Conservation (phyloP, 176 grass and related monocot genomes). For the Miscanthus lutarioriparius region DNA sequence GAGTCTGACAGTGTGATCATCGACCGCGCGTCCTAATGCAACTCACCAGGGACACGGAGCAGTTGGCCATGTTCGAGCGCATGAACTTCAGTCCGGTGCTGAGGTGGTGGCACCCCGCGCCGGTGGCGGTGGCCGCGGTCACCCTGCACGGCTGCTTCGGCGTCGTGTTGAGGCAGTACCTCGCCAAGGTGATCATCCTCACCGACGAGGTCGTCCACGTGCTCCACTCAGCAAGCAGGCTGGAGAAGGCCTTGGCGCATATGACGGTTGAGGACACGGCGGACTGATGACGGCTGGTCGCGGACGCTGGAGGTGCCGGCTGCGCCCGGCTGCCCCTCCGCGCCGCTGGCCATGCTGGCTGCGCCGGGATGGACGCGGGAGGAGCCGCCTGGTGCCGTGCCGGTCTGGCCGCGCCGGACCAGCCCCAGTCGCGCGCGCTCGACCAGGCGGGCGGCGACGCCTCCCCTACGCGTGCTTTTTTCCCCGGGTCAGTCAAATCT, state of each 20-base stretch:
- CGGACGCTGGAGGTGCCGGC: too few species aligned
- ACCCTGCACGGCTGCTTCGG: conserved; percentile 87
- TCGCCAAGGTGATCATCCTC: conserved; percentile 53
- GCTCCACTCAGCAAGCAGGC: conserved; percentile 65
- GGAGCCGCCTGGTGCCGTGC: too few species aligned
- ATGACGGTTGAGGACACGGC: conserved; percentile 76
- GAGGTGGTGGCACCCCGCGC: conserved; percentile 63
- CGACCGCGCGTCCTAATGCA: conserved; percentile 49
- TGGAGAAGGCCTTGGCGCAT: conserved; percentile 80
- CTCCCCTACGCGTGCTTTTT: too few species aligned
- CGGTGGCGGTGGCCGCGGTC: conserved; percentile 56
- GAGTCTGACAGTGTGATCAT: conserved; percentile 51
- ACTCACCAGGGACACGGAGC: conserved; percentile 70
- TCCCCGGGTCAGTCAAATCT: too few species aligned
- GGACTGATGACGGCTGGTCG: conserved; percentile 58
- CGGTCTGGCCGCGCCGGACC: too few species aligned
- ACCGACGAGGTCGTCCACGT: conserved; percentile 83
- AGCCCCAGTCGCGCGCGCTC: too few species aligned
- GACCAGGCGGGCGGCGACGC: too few species aligned
- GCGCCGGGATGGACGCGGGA: too few species aligned
- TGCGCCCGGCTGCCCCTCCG: too few species aligned
- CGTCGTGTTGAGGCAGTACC: conserved; percentile 68
- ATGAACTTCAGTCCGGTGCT: conserved; percentile 70
- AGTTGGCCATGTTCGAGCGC: conserved; percentile 63
- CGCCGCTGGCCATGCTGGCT: too few species aligned